Evolutionary conservation across 2,329 filamentous ascomycete genomes (phyloP).

Genomic region (Thelonectria discophora): DNA sequence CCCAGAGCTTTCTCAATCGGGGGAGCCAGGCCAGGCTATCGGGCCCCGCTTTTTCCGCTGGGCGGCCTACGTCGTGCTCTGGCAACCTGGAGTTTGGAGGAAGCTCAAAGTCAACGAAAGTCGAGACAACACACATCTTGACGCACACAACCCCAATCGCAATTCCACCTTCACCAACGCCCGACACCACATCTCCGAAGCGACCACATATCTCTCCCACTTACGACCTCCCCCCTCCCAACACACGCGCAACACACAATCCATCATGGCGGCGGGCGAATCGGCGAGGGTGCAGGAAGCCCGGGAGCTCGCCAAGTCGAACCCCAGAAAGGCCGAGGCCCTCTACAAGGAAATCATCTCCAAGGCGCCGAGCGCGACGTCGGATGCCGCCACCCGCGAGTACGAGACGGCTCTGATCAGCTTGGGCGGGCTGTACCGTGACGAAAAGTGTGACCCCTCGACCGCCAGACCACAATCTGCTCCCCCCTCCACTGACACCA

Average conservation of each 20-base stretch:
- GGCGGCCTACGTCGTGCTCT: slow-evolving; percentile 46
- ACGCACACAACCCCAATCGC: slow-evolving; percentile 28
- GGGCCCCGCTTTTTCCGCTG: slow-evolving; percentile 33
- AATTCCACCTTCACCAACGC: slow-evolving; percentile 16
- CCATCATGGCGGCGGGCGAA: slow-evolving; percentile 65
- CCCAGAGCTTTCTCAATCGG: slow-evolving; percentile 13
- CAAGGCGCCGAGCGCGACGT: slow-evolving; percentile 81
- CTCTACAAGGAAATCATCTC: slow-evolving; percentile 92
- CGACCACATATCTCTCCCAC: slow-evolving; percentile 7
- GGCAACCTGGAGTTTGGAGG: slow-evolving; percentile 47
- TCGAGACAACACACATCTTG: slow-evolving; percentile 30
- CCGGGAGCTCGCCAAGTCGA: slow-evolving; percentile 80
- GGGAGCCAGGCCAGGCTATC: neutral
- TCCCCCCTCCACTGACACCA: slow-evolving; percentile 25
- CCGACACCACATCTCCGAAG: slow-evolving; percentile 8
- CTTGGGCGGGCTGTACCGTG: slow-evolving; percentile 90
- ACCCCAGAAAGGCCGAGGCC: slow-evolving; percentile 84
- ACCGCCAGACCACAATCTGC: slow-evolving; percentile 5
- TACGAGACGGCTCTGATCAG: slow-evolving; percentile 91
- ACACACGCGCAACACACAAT: slow-evolving; percentile 27
- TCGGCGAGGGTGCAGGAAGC: slow-evolving; percentile 83
- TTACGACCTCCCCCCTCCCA: slow-evolving; percentile 4
- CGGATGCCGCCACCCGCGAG: slow-evolving; percentile 86
- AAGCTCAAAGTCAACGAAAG: neutral
- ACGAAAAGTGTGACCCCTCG: slow-evolving; percentile 73